Evolutionary conservation across 1,284 basidiomycete species (phyloP), one percentile per base, ranked within the genome.

Genomic region (Ustilago tritici): DNA sequence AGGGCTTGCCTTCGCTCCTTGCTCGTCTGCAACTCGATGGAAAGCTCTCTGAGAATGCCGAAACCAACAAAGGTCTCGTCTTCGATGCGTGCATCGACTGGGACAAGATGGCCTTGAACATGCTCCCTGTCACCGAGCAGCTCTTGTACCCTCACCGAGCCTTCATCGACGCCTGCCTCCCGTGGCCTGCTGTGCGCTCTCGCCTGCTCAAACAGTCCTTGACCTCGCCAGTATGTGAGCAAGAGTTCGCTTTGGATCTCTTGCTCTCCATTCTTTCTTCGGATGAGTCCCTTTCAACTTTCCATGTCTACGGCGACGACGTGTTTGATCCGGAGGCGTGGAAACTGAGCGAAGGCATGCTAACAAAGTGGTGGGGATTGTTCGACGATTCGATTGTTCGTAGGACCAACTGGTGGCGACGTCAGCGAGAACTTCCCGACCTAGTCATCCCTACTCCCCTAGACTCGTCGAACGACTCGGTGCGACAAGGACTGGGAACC

Each of bases 331-430:
- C 66, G 8, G 67, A 75, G 32, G 74, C 75, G 6, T 81, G 78
- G 78, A 78, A 81, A 52, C 31, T 81, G 9, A 57, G 64, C 65
- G 56, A 78, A 38, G 49, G 56, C 1, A 72, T 78, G 58, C 38
- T 64, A 7, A 47, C 32, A 4, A 80, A 80, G 59, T 81, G 79
- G 79, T 73, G 62, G 61, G 70, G 73, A 3, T 60, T 81, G 14
- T 70, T 80, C n/a, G 79, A 81, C 50, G 64, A 70, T 4, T 61
- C 70, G 3, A 57, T 67, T 19, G 8, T 81, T 14, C 58, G 61
- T 23, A 60, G 78, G 19, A 71, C 78, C 35, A 79, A 76, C 28
- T 81, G 74, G 71, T 81, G 79, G 79, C 56, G 79, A 40, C 61
- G 69, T 34, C 78, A 73, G 60, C 69, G 78, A 23, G 75, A 76